Percentiles rank a stretch among this genome's conserved stretches.
phyloP scores from a whole-genome alignment of 208 protist genomes.

The Kentomonas sorsogonicus region DNA sequence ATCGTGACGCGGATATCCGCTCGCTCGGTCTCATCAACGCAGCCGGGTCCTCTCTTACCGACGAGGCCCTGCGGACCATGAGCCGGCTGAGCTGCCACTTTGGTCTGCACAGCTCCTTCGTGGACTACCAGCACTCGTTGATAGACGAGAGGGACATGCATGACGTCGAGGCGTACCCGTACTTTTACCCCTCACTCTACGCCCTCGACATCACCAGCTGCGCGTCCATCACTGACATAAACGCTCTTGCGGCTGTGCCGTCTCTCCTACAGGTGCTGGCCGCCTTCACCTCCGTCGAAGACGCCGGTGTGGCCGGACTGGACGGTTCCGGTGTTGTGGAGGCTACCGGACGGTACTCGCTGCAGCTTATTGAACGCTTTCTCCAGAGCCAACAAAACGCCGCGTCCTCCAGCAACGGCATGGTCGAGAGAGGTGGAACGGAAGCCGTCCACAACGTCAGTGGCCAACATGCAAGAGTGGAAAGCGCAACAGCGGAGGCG shows the following conservation, averaged over 20 bases:
- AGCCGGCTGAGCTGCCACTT: conserved; percentile 35
- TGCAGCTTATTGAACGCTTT: no score
- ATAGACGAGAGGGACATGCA: neutral
- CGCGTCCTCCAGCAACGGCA: no score
- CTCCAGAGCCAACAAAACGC: no score
- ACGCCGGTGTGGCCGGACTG: conserved; percentile 23
- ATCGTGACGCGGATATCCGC: neutral
- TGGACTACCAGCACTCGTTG: conserved; percentile 9
- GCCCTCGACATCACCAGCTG: conserved; percentile 50
- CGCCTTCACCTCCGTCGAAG: conserved; percentile 33
- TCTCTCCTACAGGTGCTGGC: conserved; percentile 44
- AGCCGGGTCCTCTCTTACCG: conserved; percentile 30
- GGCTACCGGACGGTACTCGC: no score
- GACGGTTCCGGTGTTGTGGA: no score
- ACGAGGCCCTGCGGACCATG: conserved; percentile 28
- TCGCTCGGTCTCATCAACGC: conserved; percentile 22
- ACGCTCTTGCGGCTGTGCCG: conserved; percentile 27
- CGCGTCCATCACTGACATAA: conserved; percentile 23
- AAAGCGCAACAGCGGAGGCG: no score
- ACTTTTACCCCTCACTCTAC: conserved; percentile 14
- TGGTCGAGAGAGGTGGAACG: no score
- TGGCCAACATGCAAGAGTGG: no score
- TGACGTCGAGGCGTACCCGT: neutral
- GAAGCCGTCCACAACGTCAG: no score
- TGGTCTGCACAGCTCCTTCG: conserved; percentile 3